A percentile compares a stretch with the other conserved stretches of the same genome.
phyloP scores from a whole-genome alignment of 805 yeast genomes.

The Metschnikowia koreensis region DNA sequence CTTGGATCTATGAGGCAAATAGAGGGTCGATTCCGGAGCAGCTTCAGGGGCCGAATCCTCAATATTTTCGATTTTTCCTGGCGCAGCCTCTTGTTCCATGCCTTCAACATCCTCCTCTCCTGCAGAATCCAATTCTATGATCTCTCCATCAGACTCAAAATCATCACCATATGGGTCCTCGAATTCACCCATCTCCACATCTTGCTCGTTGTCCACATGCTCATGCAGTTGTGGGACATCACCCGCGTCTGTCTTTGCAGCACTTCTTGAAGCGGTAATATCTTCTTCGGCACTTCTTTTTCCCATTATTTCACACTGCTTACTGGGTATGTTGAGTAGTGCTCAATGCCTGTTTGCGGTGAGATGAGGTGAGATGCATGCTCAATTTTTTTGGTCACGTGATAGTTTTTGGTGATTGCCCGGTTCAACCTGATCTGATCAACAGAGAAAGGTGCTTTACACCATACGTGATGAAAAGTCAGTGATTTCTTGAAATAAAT shows the following conservation, averaged over 20 bases:
- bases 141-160: conserved; percentile 87
- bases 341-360: neutral
- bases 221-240: conserved; percentile 42
- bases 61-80: conserved; percentile 3
- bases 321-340: neutral
- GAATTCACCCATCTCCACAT: conserved; percentile 73
- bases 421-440: no score
- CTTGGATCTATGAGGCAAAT: conserved; percentile 82
- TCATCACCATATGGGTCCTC: conserved; percentile 91
- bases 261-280: conserved; percentile 23
- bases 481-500: no score
- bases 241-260: conserved; percentile 34
- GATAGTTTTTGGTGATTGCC: neutral
- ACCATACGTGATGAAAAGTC: no score
- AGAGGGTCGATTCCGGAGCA: conserved; percentile 47
- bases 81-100: conserved; percentile 30
- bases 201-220: conserved; percentile 30
- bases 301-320: conserved; percentile 9
- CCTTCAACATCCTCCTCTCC: conserved; percentile 44
- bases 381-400: neutral
- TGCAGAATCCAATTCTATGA: conserved; percentile 68
- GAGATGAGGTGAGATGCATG: neutral
- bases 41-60: conserved; percentile 24
- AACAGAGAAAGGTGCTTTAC: no score
- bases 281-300: conserved; percentile 19